Base-by-base conservation (phyloP, 2,329 filamentous ascomycete genomes). In the Sporothrix pseudoabietina region DNA sequence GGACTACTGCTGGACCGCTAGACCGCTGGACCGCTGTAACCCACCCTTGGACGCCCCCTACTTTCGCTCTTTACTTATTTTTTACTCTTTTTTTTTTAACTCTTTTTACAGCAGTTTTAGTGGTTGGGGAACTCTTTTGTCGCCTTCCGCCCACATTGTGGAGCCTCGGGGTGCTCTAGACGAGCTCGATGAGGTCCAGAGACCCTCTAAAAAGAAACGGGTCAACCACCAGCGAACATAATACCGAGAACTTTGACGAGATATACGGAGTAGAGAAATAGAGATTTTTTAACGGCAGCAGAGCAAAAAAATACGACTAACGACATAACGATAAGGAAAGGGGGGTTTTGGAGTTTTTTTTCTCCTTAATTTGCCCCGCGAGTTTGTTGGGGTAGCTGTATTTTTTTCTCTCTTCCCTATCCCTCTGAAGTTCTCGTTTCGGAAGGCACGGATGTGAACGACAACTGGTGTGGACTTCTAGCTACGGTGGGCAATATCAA, bases 161-260 rank as follows among this genome's bases (percentile, higher is more conserved):
- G 57, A 8, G 57, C 57, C 32, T 41, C 19, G 32, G 52, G 4
- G 7, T 14, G 9, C n/a, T 16, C 52, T 7, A 26, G 26, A 26
- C 2, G 26, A 26, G 2, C 26, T 26, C 26, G 26, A 26, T 2
- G n/a, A 32, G 32, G 57, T 14, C 30, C 35, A 19, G 41, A 12
- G 16, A 63, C 57, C 57, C 32, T n/a, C 35, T 10, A 19, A 39
- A 68, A 49, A 49, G 47, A 22, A 4, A 49, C 14, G 30, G 66
- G 44, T 14, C 26, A 54, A 70, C 52, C 30, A 54, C 30, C 19
- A 69, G 30, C 66, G 66, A 69, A 39, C 47, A 69, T 55, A 54
- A 52, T 54, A 22, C 66, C 66, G 66, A 69, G 47, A 69, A 10
- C 66, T 69, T 55, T 39, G 32, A 35, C 66, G 66, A 69, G 66